Conservation (phyloP, 2,329 filamentous ascomycete species). For the Aspergillus sp. region DNA sequence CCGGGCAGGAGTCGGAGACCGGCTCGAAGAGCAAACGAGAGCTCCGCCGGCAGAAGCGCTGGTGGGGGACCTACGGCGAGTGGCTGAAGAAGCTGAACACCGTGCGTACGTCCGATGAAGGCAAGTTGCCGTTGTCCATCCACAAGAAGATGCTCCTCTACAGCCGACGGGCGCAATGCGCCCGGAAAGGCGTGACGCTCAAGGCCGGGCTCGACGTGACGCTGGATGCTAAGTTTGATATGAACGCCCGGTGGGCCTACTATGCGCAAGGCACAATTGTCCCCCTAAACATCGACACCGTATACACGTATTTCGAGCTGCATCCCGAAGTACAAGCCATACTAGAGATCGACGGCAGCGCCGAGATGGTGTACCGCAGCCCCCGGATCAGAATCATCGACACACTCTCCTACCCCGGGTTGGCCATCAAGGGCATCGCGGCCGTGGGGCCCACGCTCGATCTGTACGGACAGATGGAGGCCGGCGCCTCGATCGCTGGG, state of each 20-base stretch:
- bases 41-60: not conserved
- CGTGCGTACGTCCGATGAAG: conserved; percentile 7
- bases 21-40: not conserved
- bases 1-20: conserved; percentile 4
- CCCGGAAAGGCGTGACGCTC: conserved; percentile 7
- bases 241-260: conserved; percentile 23
- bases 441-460: conserved; percentile 21
- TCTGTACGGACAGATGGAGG: conserved; percentile 19
- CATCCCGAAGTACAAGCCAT: conserved; percentile 10
- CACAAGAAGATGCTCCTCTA: conserved; percentile 6
- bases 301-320: conserved; percentile 15
- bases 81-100: conserved; percentile 14
- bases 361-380: conserved; percentile 12
- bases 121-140: conserved; percentile 4
- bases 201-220: conserved; percentile 11
- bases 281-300: conserved; percentile 11
- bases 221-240: conserved; percentile 15
- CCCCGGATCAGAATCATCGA: conserved; percentile 17
- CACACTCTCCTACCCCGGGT: conserved; percentile 22
- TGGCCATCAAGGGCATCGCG: conserved; percentile 23
- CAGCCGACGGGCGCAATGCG: conserved; percentile 7
- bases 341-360: conserved; percentile 12
- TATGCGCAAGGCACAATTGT: conserved; percentile 22
- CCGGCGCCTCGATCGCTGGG: conserved; percentile 11
- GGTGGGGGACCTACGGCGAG: conserved; percentile 11